These are phyloP conservation scores for Maudiozyma bulderi DNA, from an alignment of 805 yeast species.

Conservation along the genomic window DNA sequence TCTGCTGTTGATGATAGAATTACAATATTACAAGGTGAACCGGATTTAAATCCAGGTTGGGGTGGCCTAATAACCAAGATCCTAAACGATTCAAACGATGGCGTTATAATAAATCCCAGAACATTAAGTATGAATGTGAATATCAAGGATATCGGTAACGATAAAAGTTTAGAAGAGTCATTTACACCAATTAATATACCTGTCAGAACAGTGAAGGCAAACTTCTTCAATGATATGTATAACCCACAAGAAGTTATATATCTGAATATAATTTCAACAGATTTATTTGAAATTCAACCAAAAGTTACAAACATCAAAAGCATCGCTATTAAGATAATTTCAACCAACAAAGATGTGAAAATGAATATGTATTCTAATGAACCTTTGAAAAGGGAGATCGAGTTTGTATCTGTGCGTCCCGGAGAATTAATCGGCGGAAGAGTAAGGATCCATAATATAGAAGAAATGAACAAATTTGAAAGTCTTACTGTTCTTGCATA, in stretches of 20 bases:
- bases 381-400: constrained; percentile 44
- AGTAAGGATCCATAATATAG: constrained; percentile 53
- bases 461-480: constrained; percentile 41
- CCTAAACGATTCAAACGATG: constrained; percentile 61
- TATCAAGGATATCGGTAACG: constrained; percentile 61
- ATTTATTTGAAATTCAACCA: constrained; percentile 9
- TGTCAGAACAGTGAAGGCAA: constrained; percentile 43
- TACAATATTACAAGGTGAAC: background rate
- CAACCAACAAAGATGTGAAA: constrained; percentile 37
- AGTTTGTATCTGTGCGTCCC: constrained; percentile 61
- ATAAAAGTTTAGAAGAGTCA: constrained; percentile 9
- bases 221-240: constrained; percentile 52
- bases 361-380: constrained; percentile 68
- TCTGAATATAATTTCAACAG: constrained; percentile 43
- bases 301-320: constrained; percentile 16
- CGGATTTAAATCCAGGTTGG: constrained; percentile 56
- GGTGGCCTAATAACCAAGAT: constrained; percentile 77
- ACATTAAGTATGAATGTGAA: constrained; percentile 63
- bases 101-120: constrained; percentile 73
- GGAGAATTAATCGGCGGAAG: constrained; percentile 67
- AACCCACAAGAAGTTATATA: constrained; percentile 52
- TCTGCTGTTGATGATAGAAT: constrained; percentile 40
- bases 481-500: constrained; percentile 46
- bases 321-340: constrained; percentile 20
- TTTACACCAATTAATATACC: background rate